Evolutionary conservation across 2,329 filamentous ascomycete species (phyloP), one percentile per base, ranked within the genome.

Genomic region (Diaporthe helianthi): DNA sequence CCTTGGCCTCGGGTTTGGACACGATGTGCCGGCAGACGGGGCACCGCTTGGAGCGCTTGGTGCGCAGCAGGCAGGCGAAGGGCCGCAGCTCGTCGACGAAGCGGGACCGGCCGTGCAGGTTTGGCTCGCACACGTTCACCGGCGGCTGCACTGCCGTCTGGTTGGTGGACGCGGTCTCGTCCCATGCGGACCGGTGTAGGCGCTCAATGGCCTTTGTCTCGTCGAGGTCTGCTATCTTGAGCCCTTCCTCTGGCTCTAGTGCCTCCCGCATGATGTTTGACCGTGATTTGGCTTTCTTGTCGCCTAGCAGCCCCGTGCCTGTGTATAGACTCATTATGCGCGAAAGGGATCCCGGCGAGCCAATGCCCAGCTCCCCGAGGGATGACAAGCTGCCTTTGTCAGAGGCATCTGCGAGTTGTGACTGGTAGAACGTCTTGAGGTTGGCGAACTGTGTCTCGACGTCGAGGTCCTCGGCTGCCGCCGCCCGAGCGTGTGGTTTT

Each of bases 241-340:
- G 84, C 0, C 95, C 95, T 78, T 98, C 94, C 19, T 87, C 82
- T 1, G 86, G 80, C 4, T 85, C 86, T 4, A 88, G 82, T 2
- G 94, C 93, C 81, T 98, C 95, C 31, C 94, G 89, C 91, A 97
- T 96, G 1, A 90, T 84, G 26, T 89, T 86, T 0, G 89, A 85
- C 73, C 91, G 93, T 15, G 87, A 84, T 76, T 91, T 90, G 13
- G 87, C 82, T 75, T 91, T 90, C 74, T 91, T 90, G 75, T 84
- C 86, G 67, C 85, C 85, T 73, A 87, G 84, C 3, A 70, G 41
- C 65, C 83, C 86, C 72, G 84, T 88, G 67, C 88, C 86, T 0
- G 92, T 93, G 80, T 98, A 98, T 31, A 98, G 84, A 72, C 89
- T 94, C 93, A 98, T 97, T 75, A 98, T 96, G 38, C 95, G 90